Base-by-base conservation (phyloP, 352 stramenopile genomes). In the Thraustochytrium sp. region DNA sequence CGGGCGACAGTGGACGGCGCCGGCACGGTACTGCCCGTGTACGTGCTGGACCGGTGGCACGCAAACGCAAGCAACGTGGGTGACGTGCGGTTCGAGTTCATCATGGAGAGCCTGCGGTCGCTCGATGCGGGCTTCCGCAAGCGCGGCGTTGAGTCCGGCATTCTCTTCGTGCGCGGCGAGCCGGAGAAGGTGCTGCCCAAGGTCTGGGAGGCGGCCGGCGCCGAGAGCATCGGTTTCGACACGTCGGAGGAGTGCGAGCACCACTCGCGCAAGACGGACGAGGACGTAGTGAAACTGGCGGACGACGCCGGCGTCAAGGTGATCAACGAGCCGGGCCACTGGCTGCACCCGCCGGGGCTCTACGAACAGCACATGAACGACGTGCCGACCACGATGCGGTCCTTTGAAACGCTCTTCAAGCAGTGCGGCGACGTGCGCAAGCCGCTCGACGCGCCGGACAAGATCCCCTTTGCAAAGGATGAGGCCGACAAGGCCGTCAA, bases 61-160 rank as follows among this genome's bases (percentile, higher is more conserved):
- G 31, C 68, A 11, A 44, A 53, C 8, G 62, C 31, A 29, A n/a
- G n/a, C 4, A 51, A 74, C 13, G 77, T 90, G 8, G 87, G 91
- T 54, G 88, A 90, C 21, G 93, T 92, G 76, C 89, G 91, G 56
- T 94, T 92, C 82, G 93, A 96, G 85, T 98, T 98, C 84, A 86
- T 98, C 54, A 87, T 98, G 31, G 92, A 98, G 87, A 95, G 89
- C 85, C 89, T 98, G 13, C 89, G 89, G 29, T 91, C 94, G 68
- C 88, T 96, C 53, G 88, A 92, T 9, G 88, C 93, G 9, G 87
- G 88, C 9, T 86, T 97, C 31, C 88, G 89, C 2, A 87, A 87
- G 37, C 84, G 92, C 9, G 91, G 91, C 23, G 68, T 80, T 3
- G 40, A 68, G 2, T 90, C 88, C 46, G 86, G 90, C 2, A 84